Evolutionary conservation across 2,329 filamentous ascomycete genomes (phyloP).

Genomic region (Aspergillus versicolor): DNA sequence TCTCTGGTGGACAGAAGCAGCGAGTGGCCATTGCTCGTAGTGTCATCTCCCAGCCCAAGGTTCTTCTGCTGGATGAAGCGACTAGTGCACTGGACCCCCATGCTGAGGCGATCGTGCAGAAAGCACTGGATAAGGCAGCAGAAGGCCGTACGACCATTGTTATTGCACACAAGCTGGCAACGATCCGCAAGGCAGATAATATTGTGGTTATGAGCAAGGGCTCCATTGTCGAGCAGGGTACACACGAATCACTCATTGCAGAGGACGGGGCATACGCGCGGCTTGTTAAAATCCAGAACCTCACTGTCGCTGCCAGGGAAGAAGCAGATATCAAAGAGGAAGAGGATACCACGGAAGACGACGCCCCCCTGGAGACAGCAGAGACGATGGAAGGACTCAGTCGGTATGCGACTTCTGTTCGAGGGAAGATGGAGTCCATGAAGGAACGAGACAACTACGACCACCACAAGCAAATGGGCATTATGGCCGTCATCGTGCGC

Average conservation of each 20-base stretch:
- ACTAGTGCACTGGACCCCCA: constrained; percentile 95
- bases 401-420: constrained; percentile 1
- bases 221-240: constrained; percentile 85
- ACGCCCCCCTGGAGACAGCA: neutral
- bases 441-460: constrained; percentile 11
- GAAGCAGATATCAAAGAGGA: constrained; percentile 23
- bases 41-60: constrained; percentile 85
- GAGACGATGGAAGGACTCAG: neutral
- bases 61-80: constrained; percentile 90
- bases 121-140: constrained; percentile 84
- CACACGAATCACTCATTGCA: constrained; percentile 75
- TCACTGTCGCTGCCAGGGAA: constrained; percentile 48
- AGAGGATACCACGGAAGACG: neutral
- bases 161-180: constrained; percentile 92
- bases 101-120: constrained; percentile 91
- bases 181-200: constrained; percentile 90
- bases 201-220: constrained; percentile 91
- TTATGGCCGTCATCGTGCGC: neutral
- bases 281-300: constrained; percentile 84
- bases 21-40: constrained; percentile 92
- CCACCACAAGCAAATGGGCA: constrained; percentile 4
- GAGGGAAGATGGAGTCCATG: neutral
- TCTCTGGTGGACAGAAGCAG: constrained; percentile 95
- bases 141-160: constrained; percentile 90
- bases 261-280: constrained; percentile 72